A percentile compares a stretch with the other conserved stretches of the same genome.
Evolutionary conservation across 352 stramenopile genomes (phyloP).

Genomic region (Phytophthora niederhauseri): DNA sequence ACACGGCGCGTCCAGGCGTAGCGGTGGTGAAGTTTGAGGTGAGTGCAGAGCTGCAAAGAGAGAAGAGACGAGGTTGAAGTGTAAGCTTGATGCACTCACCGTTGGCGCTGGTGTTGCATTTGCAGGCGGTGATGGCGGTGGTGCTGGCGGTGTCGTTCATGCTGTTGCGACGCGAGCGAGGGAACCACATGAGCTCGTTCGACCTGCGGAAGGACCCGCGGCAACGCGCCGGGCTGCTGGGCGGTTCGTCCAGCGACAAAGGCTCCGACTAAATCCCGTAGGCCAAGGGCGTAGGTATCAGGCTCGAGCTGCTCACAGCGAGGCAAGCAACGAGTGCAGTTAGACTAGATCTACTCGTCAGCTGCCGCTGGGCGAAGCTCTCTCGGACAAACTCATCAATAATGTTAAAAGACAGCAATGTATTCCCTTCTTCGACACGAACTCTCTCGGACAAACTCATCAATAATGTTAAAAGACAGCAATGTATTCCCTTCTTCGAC

Average conservation of each 20-base stretch:
- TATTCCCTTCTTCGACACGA: too few relatives aligned
- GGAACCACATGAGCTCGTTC: constrained; percentile 83
- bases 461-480: constrained; percentile 16
- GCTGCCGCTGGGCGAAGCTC: neutral
- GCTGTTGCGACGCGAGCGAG: constrained; percentile 63
- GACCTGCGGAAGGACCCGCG: constrained; percentile 72
- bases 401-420: constrained; percentile 31
- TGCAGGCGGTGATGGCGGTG: constrained; percentile 59
- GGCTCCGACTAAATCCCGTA: constrained; percentile 39
- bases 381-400: neutral
- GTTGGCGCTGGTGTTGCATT: constrained; percentile 25
- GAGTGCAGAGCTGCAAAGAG: neutral
- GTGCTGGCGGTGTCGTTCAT: constrained; percentile 51
- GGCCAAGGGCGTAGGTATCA: neutral
- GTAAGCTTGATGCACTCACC: too few relatives aligned
- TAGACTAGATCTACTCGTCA: constrained; percentile 15
- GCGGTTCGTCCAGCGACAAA: constrained; percentile 39
- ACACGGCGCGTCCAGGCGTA: constrained; percentile 43
- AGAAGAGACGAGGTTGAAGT: constrained; percentile 1
- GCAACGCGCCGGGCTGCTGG: constrained; percentile 54
- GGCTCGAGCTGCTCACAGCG: neutral
- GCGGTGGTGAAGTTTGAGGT: constrained; percentile 83
- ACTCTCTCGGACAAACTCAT: neutral
- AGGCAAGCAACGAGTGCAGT: constrained; percentile 2
- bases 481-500: neutral